Conservation (phyloP, 805 yeast genomes). For the Kazachstania psychrophila region DNA sequence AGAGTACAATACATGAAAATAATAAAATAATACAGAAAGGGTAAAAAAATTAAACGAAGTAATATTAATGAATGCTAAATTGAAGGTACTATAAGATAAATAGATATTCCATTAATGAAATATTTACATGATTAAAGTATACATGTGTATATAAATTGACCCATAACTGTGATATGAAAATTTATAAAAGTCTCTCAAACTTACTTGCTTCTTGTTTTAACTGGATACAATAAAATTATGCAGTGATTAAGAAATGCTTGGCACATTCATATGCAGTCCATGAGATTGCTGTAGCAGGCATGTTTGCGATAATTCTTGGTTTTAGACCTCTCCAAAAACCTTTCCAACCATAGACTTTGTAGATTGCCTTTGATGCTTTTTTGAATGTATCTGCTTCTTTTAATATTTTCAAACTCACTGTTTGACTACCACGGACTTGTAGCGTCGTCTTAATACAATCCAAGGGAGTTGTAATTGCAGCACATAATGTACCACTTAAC, state of each 20-base stretch:
- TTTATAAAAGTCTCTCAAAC: no score
- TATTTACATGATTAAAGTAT: no score
- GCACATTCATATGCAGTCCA: slow-evolving; percentile 99
- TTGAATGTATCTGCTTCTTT: slow-evolving; percentile 55
- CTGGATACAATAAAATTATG: no score
- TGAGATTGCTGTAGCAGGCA: slow-evolving; percentile 95
- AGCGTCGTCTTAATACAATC: slow-evolving; percentile 89
- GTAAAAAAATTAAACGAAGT: no score
- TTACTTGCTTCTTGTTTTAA: no score
- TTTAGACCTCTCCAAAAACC: slow-evolving; percentile 81
- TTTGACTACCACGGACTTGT: slow-evolving; percentile 62
- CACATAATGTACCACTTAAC: slow-evolving; percentile 89
- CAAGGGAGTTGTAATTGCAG: slow-evolving; percentile 92
- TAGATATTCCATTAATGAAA: no score
- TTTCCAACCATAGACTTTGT: slow-evolving; percentile 45
- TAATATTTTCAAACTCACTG: slow-evolving; percentile 32
- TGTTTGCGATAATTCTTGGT: slow-evolving; percentile 86
- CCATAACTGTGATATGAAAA: no score
- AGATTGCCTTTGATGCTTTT: slow-evolving; percentile 67
- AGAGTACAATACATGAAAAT: no score
- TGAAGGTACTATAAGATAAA: no score
- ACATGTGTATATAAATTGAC: no score
- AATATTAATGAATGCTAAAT: no score
- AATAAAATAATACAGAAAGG: no score
- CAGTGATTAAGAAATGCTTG: slow-evolving; percentile 37